phyloP scores from a whole-genome alignment of 1,139 yeast genomes.

The Kurtzmaniella quercitrusa region DNA sequence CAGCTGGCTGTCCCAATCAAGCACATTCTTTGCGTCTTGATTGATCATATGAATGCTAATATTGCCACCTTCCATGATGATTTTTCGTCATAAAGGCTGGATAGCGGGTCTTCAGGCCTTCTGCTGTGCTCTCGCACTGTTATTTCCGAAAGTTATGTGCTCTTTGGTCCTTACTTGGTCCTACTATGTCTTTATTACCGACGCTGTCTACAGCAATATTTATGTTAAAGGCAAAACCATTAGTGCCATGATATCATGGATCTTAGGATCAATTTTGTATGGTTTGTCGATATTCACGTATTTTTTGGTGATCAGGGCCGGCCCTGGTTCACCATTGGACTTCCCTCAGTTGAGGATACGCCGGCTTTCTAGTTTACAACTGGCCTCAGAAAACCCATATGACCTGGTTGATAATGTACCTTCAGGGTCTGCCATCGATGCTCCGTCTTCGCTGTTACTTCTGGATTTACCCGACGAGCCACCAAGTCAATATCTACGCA shows the following conservation, averaged over 20 bases:
- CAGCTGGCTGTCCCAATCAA: conserved; percentile 1
- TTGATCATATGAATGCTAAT: conserved; percentile 16
- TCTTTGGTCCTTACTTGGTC: conserved; percentile 57
- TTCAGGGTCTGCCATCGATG: neutral
- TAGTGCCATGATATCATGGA: conserved; percentile 9
- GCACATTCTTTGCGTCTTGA: neutral
- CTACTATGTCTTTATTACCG: conserved; percentile 33
- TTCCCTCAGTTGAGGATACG: conserved; percentile 21
- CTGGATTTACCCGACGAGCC: conserved; percentile 10
- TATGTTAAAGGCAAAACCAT: conserved; percentile 12
- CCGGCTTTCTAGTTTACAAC: conserved; percentile 10
- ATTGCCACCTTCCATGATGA: conserved; percentile 20
- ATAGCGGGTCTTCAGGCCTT: conserved; percentile 15
- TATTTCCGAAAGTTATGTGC: conserved; percentile 61
- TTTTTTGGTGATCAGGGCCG: conserved; percentile 48
- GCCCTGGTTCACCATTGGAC: conserved; percentile 64
- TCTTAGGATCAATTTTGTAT: conserved; percentile 18
- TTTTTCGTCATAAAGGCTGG: conserved; percentile 10
- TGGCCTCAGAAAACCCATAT: conserved; percentile 12
- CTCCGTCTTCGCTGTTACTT: neutral
- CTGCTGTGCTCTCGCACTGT: conserved; percentile 47
- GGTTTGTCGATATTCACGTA: conserved; percentile 39
- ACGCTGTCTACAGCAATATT: conserved; percentile 17
- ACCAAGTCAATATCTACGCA: conserved; percentile 15
- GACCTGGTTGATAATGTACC: conserved; percentile 5